These are phyloP conservation scores for Fusarium avenaceum DNA, from an alignment of 2,329 filamentous ascomycete species.

Conservation along the genomic window DNA sequence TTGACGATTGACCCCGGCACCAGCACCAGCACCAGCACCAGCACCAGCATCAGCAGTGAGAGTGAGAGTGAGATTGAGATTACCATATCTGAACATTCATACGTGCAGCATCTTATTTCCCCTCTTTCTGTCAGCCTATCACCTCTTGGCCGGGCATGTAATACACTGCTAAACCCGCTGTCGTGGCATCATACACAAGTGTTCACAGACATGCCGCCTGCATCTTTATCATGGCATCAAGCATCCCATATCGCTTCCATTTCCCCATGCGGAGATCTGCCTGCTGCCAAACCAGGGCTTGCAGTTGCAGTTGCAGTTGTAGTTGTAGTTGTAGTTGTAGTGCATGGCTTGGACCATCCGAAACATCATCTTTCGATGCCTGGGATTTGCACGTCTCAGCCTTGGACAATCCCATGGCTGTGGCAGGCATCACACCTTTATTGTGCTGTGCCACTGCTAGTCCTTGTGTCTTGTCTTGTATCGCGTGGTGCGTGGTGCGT, in stretches of 20 bases:
- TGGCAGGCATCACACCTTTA: conserved; percentile 37
- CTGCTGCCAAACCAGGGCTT: conserved; percentile 21
- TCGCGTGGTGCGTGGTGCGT: conserved; percentile 5
- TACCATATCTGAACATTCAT: conserved; percentile 20
- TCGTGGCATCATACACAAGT: conserved; percentile 31
- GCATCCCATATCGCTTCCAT: conserved; percentile 22
- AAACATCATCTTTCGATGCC: conserved; percentile 29
- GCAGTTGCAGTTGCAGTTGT: background rate
- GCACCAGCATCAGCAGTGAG: conserved; percentile 23
- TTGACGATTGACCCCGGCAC: background rate
- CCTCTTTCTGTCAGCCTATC: conserved; percentile 23
- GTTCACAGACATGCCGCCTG: conserved; percentile 32
- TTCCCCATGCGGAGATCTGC: conserved; percentile 40
- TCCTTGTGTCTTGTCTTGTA: background rate
- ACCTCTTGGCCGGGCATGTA: conserved; percentile 23
- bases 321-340: background rate
- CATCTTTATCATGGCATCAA: conserved; percentile 21
- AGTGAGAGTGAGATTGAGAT: conserved; percentile 24
- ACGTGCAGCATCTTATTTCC: conserved; percentile 17
- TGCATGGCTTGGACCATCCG: conserved; percentile 5
- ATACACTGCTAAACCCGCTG: conserved; percentile 6
- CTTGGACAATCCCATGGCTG: conserved; percentile 26
- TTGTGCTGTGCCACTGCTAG: conserved; percentile 34
- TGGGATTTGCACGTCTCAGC: conserved; percentile 34
- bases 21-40: background rate